These are phyloP conservation scores for Acer saccharum DNA, from an alignment of 345 rosid species.

Conservation along the genomic window DNA sequence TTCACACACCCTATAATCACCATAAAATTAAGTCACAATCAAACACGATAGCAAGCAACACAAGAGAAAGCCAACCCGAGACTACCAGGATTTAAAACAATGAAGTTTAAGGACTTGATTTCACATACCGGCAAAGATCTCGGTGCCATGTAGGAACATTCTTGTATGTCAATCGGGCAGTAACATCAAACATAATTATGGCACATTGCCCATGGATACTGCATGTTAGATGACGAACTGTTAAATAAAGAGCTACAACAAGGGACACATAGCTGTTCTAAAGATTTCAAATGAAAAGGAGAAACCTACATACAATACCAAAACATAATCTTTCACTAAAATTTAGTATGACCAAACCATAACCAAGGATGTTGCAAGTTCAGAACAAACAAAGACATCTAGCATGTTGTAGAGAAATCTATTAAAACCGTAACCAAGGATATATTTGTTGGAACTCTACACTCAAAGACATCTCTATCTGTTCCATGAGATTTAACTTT, in stretches of 20 bases:
- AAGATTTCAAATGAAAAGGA: background rate
- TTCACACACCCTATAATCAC: conserved; percentile 68
- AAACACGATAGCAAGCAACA: background rate
- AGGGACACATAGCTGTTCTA: background rate
- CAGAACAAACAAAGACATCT: too few species aligned
- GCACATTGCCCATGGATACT: conserved; percentile 99
- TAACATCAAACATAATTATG: conserved; percentile 94
- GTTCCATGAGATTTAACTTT: background rate
- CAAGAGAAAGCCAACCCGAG: background rate
- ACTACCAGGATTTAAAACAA: background rate
- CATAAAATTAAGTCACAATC: background rate
- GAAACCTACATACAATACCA: background rate
- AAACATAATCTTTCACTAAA: background rate
- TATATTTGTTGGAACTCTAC: background rate
- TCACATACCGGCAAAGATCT: conserved; percentile 81
- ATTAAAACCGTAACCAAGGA: background rate
- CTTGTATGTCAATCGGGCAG: conserved; percentile 94
- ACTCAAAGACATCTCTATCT: background rate
- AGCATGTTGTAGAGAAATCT: background rate
- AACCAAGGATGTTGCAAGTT: background rate
- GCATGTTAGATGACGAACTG: conserved; percentile 21
- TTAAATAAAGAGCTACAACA: background rate
- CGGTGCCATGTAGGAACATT: conserved; percentile 99
- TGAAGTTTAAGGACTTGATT: background rate
- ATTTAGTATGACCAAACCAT: background rate